A percentile compares a stretch with the other conserved stretches of the same genome.
These are phyloP conservation scores for Eragrostis curvula DNA, from an alignment of 176 grass and related monocot species.

Conservation along the genomic window DNA sequence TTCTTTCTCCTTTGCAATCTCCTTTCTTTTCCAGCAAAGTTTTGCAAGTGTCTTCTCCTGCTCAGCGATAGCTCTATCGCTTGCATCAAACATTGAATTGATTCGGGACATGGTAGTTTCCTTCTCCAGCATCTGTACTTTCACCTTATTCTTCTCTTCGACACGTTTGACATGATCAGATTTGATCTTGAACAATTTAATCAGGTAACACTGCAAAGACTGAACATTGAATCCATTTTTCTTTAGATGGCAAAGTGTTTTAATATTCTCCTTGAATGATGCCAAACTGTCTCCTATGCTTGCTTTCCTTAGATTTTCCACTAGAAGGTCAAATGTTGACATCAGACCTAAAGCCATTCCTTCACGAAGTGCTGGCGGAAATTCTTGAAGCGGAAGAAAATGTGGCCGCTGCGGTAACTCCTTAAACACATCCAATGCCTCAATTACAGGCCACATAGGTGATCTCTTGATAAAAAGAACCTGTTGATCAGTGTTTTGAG, in stretches of 20 bases:
- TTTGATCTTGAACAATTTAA: slow-evolving; percentile 42
- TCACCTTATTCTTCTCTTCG: slow-evolving; percentile 10
- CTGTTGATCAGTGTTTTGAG: background rate
- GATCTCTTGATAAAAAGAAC: slow-evolving; percentile 32
- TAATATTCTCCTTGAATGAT: slow-evolving; percentile 40
- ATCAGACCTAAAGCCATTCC: slow-evolving; percentile 61
- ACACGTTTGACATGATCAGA: background rate
- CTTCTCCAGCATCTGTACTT: slow-evolving; percentile 24
- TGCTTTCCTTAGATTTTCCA: slow-evolving; percentile 18
- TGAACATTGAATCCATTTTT: slow-evolving; percentile 59
- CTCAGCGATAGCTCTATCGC: slow-evolving; percentile 37
- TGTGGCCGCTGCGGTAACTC: slow-evolving; percentile 53
- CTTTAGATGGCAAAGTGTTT: slow-evolving; percentile 27
- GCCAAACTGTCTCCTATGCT: slow-evolving; percentile 28
- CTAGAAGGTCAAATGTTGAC: slow-evolving; percentile 41
- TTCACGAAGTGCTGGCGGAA: slow-evolving; percentile 41
- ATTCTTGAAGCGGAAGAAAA: slow-evolving; percentile 49
- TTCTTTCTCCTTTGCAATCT: slow-evolving; percentile 23
- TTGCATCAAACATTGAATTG: slow-evolving; percentile 25
- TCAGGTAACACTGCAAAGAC: slow-evolving; percentile 22
- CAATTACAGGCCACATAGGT: slow-evolving; percentile 49
- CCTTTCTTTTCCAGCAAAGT: background rate
- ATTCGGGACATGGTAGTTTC: background rate
- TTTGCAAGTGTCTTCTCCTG: slow-evolving; percentile 36
- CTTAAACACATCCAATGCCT: slow-evolving; percentile 54